phyloP scores from a whole-genome alignment of 1,284 basidiomycete species.

The Sparassis latifolia region DNA sequence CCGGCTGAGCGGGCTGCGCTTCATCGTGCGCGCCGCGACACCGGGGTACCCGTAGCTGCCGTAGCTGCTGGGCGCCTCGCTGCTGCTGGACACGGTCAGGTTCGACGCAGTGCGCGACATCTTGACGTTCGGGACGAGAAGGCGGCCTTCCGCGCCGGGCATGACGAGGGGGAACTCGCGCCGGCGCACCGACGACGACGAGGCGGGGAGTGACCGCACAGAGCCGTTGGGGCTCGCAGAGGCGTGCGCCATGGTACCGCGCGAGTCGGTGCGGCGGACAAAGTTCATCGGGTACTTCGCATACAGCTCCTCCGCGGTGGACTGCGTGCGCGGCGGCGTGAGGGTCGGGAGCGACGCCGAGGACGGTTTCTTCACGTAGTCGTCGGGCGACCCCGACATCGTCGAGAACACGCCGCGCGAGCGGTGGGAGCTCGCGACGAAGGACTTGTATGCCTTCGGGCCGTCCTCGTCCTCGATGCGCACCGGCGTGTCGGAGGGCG shows the following conservation, averaged over 20 bases:
- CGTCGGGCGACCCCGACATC: slow-evolving; percentile 26
- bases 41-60: slow-evolving; percentile 11
- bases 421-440: slow-evolving; percentile 43
- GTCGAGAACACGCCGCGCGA: slow-evolving; percentile 44
- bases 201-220: slow-evolving; percentile 24
- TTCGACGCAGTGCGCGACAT: slow-evolving; percentile 31
- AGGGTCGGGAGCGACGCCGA: slow-evolving; percentile 11
- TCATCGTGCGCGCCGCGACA: background rate
- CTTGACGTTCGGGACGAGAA: slow-evolving; percentile 61
- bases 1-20: slow-evolving; percentile 36
- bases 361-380: slow-evolving; percentile 18
- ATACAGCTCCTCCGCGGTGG: slow-evolving; percentile 39
- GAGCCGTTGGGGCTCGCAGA: slow-evolving; percentile 27
- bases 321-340: slow-evolving; percentile 15
- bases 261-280: slow-evolving; percentile 43
- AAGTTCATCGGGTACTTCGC: slow-evolving; percentile 48
- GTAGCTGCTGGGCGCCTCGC: slow-evolving; percentile 18
- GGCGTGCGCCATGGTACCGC: slow-evolving; percentile 31
- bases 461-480: slow-evolving; percentile 20
- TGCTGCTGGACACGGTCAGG: slow-evolving; percentile 18
- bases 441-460: slow-evolving; percentile 34
- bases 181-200: slow-evolving; percentile 7
- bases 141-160: slow-evolving; percentile 52
- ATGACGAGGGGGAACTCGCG: slow-evolving; percentile 46
- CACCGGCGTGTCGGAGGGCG: slow-evolving; percentile 24